Evolutionary conservation across 768 basidiomycete species (phyloP), one percentile per base, ranked within the genome.

Genomic region (Neoboletus magnificus): DNA sequence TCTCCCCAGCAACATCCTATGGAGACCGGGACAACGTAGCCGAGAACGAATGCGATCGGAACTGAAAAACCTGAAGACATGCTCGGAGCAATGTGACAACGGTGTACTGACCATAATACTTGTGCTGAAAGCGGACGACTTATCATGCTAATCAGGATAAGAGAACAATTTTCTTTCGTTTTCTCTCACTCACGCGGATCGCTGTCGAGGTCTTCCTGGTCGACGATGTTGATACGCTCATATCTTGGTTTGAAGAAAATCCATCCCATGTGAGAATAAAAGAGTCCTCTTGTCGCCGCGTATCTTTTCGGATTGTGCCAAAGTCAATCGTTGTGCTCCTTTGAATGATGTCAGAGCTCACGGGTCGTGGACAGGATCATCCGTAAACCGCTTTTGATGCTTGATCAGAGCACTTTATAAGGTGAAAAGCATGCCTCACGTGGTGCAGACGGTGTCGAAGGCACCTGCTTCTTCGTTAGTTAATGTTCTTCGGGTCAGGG

Each of bases 361-460:
- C 57, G 57, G 57, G 32, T 58, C 55, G n/a, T 58, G 55, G 12
- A 45, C 20, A 45, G 55, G 57, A n/a, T 58, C 57, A 15, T 57
- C 57, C 12, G 55, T 57, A 4, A 49, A 58, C 18, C 55, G 47
- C 57, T 57, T 44, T 46, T 13, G 23, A 35, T 13, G 2, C 9
- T 45, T 20, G 20, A 20, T 58, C 23, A 50, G 47, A 33, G 15
- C 9, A 36, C 20, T 22, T 12, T 18, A 12, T 6, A 33, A 18
- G 16, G 30, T 23, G n/a, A 44, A 29, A 35, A 10, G 1, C 39
- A 40, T 22, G 4, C 1, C 48, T 58, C 12, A 58, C 57, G 25
- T 58, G 55, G 48, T 58, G 57, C 18, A 58, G 35, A 22, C 55
- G 57, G 43, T 57, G 57, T 44, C 55, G 55, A 23, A 57, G 30